Evolutionary conservation across 768 basidiomycete species (phyloP).

Genomic region (Leucogyrophana mollusca): DNA sequence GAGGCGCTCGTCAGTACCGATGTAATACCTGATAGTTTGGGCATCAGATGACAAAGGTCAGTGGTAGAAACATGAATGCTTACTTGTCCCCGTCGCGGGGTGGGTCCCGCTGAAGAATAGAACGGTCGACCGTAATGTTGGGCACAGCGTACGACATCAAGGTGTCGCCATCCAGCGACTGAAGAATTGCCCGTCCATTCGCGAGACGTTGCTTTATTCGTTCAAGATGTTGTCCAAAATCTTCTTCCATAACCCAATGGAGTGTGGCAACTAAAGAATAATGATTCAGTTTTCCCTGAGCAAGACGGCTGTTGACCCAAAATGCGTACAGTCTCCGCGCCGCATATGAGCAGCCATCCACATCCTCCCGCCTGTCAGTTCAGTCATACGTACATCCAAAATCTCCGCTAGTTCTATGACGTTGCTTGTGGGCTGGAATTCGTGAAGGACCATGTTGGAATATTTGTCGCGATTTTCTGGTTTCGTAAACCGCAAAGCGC

Average conservation of each 20-base stretch:
- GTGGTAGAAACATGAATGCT: neutral
- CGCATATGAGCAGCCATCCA: conserved; percentile 49
- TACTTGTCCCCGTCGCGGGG: conserved; percentile 23
- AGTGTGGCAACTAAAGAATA: conserved; percentile 19
- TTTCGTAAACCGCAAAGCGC: conserved; percentile 33
- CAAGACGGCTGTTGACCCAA: neutral
- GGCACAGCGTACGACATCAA: conserved; percentile 21
- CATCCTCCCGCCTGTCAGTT: conserved; percentile 25
- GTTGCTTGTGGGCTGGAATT: conserved; percentile 20
- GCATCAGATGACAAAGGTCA: neutral
- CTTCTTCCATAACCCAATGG: conserved; percentile 35
- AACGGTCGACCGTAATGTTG: conserved; percentile 12
- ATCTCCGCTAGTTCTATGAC: conserved; percentile 29
- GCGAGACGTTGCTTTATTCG: conserved; percentile 28
- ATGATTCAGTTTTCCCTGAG: neutral
- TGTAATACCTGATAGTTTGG: conserved; percentile 24
- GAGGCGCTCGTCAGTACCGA: conserved; percentile 44
- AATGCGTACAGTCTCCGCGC: conserved; percentile 38
- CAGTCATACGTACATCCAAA: conserved; percentile 31
- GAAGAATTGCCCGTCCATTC: conserved; percentile 12
- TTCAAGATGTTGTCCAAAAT: conserved; percentile 30
- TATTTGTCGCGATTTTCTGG: conserved; percentile 22
- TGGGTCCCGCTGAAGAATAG: conserved; percentile 21
- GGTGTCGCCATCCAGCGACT: conserved; percentile 19
- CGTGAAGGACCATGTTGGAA: conserved; percentile 30